A percentile compares a stretch with the other conserved stretches of the same genome.
Evolutionary conservation across 345 rosid genomes (phyloP).

Genomic region (Hibiscus tridactylites): DNA sequence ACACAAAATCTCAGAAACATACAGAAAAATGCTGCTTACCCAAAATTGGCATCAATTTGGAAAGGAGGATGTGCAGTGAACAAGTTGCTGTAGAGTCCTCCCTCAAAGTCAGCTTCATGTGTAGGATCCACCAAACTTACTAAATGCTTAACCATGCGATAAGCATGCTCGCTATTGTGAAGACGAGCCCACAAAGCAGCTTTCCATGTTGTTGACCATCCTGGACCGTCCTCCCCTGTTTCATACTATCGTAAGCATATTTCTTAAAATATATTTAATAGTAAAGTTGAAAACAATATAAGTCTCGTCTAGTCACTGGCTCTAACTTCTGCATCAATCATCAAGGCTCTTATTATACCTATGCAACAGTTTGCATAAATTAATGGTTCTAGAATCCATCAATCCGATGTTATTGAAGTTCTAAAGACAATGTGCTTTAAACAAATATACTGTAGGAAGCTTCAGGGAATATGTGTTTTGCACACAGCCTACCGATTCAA

Average conservation of each 20-base stretch:
- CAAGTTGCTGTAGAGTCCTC: conserved; percentile 84
- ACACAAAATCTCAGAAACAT: neutral
- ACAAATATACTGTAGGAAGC: neutral
- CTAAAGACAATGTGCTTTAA: neutral
- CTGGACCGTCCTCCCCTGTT: conserved; percentile 90
- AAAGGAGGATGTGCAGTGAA: conserved; percentile 95
- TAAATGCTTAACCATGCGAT: conserved; percentile 66
- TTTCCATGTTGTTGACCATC: conserved; percentile 96
- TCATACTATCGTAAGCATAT: neutral
- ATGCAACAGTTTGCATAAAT: neutral
- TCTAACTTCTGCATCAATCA: neutral
- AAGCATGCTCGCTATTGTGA: conserved; percentile 66
- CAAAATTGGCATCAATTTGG: conserved; percentile 93
- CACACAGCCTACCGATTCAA: neutral
- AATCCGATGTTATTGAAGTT: neutral
- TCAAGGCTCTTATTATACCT: neutral
- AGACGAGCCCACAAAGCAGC: conserved; percentile 83
- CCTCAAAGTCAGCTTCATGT: conserved; percentile 51
- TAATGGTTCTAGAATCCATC: neutral
- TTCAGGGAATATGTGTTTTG: neutral
- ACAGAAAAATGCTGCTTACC: conserved; percentile 36
- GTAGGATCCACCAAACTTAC: conserved; percentile 76
- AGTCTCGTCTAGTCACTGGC: neutral
- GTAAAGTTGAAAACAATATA: neutral
- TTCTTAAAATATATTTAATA: neutral